Conservation (phyloP, 116 monocot genomes). For the Trichopus zeylanicus region DNA sequence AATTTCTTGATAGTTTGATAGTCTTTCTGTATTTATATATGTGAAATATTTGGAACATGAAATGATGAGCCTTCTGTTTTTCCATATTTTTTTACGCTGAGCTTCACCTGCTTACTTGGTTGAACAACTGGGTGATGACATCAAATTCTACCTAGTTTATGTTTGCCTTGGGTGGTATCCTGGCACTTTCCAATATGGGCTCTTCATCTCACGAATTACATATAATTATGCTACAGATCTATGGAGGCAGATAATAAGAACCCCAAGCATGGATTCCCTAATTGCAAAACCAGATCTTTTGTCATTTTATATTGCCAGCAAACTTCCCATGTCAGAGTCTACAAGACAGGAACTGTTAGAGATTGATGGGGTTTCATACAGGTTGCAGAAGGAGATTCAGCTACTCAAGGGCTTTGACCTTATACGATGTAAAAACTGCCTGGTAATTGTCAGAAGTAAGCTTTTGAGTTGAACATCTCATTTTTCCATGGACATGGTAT, state of each 20-base stretch:
- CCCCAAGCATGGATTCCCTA: slow-evolving; percentile 62
- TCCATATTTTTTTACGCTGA: too few species aligned
- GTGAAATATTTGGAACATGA: too few species aligned
- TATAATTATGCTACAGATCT: slow-evolving; percentile 43
- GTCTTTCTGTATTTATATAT: too few species aligned
- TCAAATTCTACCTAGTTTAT: too few species aligned
- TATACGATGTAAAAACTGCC: slow-evolving; percentile 68
- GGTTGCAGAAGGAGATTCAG: slow-evolving; percentile 81
- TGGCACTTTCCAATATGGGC: too few species aligned
- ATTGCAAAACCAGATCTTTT: slow-evolving; percentile 66
- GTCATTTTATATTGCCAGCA: slow-evolving; percentile 87
- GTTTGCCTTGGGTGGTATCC: too few species aligned
- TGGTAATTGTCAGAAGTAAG: slow-evolving; percentile 27
- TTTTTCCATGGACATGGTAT: neutral
- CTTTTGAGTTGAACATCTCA: neutral
- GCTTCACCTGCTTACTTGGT: too few species aligned
- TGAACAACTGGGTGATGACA: too few species aligned
- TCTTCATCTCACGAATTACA: neutral
- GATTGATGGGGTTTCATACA: slow-evolving; percentile 82
- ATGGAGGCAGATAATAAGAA: slow-evolving; percentile 71
- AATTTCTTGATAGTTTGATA: too few species aligned
- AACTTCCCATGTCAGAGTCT: slow-evolving; percentile 84
- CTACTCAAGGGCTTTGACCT: slow-evolving; percentile 70
- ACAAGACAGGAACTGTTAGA: slow-evolving; percentile 87
- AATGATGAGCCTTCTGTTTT: too few species aligned